phyloP scores from a whole-genome alignment of 345 rosid species.

The Acer campestre region DNA sequence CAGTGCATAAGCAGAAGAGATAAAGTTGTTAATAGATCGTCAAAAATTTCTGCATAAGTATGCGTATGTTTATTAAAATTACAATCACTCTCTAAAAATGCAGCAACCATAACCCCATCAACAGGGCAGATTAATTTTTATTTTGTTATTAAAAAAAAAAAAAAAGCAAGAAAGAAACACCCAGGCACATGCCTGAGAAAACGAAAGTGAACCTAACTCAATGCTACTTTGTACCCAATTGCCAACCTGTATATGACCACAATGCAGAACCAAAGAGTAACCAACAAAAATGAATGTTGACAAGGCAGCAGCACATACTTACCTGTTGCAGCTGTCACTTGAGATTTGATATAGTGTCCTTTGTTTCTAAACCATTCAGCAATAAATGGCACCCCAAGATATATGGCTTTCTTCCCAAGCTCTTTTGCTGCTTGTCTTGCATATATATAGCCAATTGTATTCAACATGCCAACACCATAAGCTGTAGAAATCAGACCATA shows the following conservation, averaged over 20 bases:
- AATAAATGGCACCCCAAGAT: conserved; percentile 84
- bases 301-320: conserved; percentile 27
- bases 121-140: neutral
- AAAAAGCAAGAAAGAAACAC: neutral
- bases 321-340: conserved; percentile 99
- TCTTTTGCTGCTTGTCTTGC: conserved; percentile 95
- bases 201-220: neutral
- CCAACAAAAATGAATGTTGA: conserved; percentile 7
- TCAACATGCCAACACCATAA: conserved; percentile 92
- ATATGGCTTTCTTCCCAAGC: conserved; percentile 88
- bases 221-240: conserved; percentile 10
- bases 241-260: conserved; percentile 9
- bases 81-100: neutral
- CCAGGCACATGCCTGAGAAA: neutral
- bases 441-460: conserved; percentile 92
- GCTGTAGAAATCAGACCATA: conserved; percentile 51
- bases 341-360: conserved; percentile 93
- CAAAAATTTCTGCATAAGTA: neutral
- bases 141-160: too few relatives aligned
- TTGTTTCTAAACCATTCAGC: conserved; percentile 99
- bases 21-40: neutral
- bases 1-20: conserved; percentile 6
- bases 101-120: neutral
- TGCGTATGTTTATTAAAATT: neutral
- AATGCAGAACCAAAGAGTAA: conserved; percentile 11